These are phyloP conservation scores for Epicoccum sorghinum DNA, from an alignment of 2,329 filamentous ascomycete species.

Conservation along the genomic window DNA sequence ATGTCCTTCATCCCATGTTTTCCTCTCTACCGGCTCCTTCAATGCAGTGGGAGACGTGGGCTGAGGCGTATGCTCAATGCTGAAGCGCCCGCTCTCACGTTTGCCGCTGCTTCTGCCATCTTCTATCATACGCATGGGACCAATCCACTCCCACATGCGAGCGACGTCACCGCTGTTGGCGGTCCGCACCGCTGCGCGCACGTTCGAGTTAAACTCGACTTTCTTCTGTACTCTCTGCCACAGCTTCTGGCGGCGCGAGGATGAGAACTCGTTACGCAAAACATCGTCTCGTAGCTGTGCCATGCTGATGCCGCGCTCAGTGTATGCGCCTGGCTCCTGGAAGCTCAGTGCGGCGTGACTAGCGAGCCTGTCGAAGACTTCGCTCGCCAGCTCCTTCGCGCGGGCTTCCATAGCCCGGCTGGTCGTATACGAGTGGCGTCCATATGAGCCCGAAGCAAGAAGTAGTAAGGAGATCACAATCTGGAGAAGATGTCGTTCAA, in stretches of 20 bases:
- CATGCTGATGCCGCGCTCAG: constrained; percentile 82
- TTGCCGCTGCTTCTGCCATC: constrained; percentile 41
- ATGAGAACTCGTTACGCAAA: constrained; percentile 77
- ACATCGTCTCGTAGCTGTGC: constrained; percentile 92
- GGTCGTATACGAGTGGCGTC: constrained; percentile 66
- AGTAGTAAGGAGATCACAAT: constrained; percentile 68
- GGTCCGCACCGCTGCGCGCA: constrained; percentile 76
- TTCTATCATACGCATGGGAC: constrained; percentile 60
- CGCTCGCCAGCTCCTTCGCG: constrained; percentile 81
- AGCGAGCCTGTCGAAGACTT: constrained; percentile 83
- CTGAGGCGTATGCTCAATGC: constrained; percentile 43
- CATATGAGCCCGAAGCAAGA: constrained; percentile 59
- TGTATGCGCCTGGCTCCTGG: constrained; percentile 64
- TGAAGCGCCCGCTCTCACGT: constrained; percentile 42
- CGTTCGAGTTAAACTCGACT: constrained; percentile 93
- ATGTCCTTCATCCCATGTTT: constrained; percentile 55
- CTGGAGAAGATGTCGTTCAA: constrained; percentile 87
- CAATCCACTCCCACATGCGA: constrained; percentile 73
- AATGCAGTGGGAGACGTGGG: constrained; percentile 40
- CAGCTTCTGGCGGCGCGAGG: constrained; percentile 76
- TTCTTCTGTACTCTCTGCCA: constrained; percentile 84
- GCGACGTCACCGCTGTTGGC: constrained; percentile 61
- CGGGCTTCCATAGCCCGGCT: constrained; percentile 70
- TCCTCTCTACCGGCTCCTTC: constrained; percentile 40
- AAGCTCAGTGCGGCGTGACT: constrained; percentile 82